These are phyloP conservation scores for Crepidotus variabilis DNA, from an alignment of 768 basidiomycete genomes.

Conservation along the genomic window DNA sequence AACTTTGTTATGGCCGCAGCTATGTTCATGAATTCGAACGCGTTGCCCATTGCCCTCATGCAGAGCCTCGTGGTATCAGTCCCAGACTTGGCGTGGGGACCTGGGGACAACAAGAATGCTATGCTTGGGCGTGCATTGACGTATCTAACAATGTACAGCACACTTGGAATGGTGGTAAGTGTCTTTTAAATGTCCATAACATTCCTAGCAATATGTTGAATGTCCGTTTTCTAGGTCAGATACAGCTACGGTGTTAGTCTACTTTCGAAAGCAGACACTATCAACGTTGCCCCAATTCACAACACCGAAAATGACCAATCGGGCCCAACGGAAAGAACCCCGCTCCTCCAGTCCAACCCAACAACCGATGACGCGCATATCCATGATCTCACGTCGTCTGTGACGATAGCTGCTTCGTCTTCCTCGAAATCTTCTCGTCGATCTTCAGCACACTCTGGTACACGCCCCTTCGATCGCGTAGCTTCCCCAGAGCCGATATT, in stretches of 20 bases:
- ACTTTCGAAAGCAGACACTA: constrained; percentile 64
- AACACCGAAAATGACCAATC: constrained; percentile 9
- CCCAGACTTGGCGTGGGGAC: constrained; percentile 75
- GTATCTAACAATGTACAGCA: constrained; percentile 90
- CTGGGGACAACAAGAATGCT: constrained; percentile 75
- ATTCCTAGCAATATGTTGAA: background rate
- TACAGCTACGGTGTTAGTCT: constrained; percentile 93
- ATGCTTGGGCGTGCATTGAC: constrained; percentile 92
- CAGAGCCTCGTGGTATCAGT: constrained; percentile 85
- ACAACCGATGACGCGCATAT: background rate
- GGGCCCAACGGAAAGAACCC: constrained; percentile 28
- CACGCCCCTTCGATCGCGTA: background rate
- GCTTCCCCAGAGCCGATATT: constrained; percentile 2
- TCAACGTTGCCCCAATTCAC: constrained; percentile 11
- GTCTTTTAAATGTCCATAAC: background rate
- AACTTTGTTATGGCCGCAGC: constrained; percentile 77
- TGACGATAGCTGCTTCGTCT: background rate
- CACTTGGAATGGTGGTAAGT: constrained; percentile 91
- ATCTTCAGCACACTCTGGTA: background rate
- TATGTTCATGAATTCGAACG: constrained; percentile 95
- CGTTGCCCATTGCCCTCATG: constrained; percentile 92
- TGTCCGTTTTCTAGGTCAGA: constrained; percentile 50
- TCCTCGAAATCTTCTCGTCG: background rate
- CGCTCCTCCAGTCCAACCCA: constrained; percentile 24
- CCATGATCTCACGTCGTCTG: background rate